These are phyloP conservation scores for Xerocomellus intermedius DNA, from an alignment of 768 basidiomycete species.

Conservation along the genomic window DNA sequence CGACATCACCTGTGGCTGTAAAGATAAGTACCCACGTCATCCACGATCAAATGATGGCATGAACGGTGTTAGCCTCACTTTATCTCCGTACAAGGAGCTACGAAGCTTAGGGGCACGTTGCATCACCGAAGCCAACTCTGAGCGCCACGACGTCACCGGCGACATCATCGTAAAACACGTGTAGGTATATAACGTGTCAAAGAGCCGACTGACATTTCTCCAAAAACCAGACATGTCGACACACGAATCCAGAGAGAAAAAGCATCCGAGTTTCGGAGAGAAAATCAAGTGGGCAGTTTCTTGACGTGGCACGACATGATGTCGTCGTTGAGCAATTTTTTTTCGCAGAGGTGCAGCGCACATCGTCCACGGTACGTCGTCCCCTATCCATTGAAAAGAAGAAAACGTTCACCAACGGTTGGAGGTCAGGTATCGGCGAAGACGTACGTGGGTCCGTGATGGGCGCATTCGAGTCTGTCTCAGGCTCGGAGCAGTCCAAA, in stretches of 20 bases:
- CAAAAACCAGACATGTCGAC: not conserved
- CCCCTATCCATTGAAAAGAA: not conserved
- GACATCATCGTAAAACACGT: conserved; percentile 17
- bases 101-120: conserved; percentile 15
- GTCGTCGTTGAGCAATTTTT: not conserved
- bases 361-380: conserved; percentile 35
- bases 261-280: conserved; percentile 2
- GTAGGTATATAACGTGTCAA: not conserved
- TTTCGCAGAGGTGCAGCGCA: conserved; percentile 35
- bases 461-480: conserved; percentile 38
- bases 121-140: conserved; percentile 1
- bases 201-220: no score
- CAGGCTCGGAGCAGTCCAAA: conserved; percentile 23
- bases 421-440: conserved; percentile 42
- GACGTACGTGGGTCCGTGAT: conserved; percentile 43
- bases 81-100: conserved; percentile 3
- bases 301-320: no score
- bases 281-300: conserved; percentile 13
- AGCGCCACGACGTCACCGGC: conserved; percentile 21
- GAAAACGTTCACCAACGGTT: conserved; percentile 1
- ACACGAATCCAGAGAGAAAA: conserved; percentile 1
- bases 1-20: conserved; percentile 4
- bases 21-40: not conserved
- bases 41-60: conserved; percentile 8
- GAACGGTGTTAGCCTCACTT: not conserved